Conservation (phyloP, 108 stramenopile genomes). For the Cyclostephanos invisitatus region DNA sequence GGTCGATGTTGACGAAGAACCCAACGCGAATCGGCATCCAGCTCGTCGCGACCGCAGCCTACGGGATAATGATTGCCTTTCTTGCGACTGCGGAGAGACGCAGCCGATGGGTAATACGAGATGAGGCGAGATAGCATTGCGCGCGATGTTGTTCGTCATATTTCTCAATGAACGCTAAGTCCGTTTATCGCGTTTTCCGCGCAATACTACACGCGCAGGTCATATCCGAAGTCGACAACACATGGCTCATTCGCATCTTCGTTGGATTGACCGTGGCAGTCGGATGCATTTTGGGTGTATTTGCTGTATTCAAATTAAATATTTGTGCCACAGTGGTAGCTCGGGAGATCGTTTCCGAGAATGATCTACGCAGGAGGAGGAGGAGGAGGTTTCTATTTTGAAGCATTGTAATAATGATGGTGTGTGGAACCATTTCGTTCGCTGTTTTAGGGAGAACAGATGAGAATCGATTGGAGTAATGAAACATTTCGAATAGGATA, state of each 20-base stretch:
- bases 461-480: too few relatives aligned
- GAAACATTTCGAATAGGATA: too few relatives aligned
- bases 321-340: slow-evolving; percentile 18
- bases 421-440: not conserved
- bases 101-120: slow-evolving; percentile 24
- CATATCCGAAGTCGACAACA: slow-evolving; percentile 35
- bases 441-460: too few relatives aligned
- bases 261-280: slow-evolving; percentile 15
- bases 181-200: too few relatives aligned
- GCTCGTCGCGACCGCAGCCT: slow-evolving; percentile 1
- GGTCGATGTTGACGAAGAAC: slow-evolving; percentile 10
- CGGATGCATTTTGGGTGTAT: slow-evolving; percentile 18
- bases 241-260: slow-evolving; percentile 36
- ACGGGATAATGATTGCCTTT: slow-evolving; percentile 25
- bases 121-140: slow-evolving; percentile 18
- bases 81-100: slow-evolving; percentile 30
- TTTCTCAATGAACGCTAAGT: too few relatives aligned
- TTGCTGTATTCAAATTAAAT: slow-evolving; percentile 20
- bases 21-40: slow-evolving; percentile 3
- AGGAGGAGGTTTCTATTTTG: slow-evolving; percentile 6
- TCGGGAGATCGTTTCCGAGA: slow-evolving; percentile 24
- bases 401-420: not conserved
- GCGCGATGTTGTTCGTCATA: not conserved
- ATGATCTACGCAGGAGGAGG: not conserved
- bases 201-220: slow-evolving; percentile 1